phyloP scores from a whole-genome alignment of 345 rosid species.

The Lepidium didymum region DNA sequence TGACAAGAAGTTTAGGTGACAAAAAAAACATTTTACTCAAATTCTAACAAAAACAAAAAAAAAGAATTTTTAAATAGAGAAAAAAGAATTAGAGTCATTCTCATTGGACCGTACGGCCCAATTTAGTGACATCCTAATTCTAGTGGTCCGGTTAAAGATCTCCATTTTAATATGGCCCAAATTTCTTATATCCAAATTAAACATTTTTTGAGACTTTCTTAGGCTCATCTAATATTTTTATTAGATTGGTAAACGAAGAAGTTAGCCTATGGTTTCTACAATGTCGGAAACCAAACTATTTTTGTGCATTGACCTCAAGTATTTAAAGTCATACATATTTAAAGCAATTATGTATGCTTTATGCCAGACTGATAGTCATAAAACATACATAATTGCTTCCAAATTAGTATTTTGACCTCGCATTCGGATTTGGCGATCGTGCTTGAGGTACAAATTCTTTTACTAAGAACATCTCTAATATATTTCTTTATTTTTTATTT shows the following conservation, averaged over 20 bases:
- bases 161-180: background rate
- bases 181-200: background rate
- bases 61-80: too few species aligned
- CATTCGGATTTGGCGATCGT: background rate
- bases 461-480: too few species aligned
- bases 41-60: too few species aligned
- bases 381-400: background rate
- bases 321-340: too few species aligned
- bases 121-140: background rate
- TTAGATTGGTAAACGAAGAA: background rate
- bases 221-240: background rate
- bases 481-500: too few species aligned
- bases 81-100: background rate
- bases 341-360: too few species aligned
- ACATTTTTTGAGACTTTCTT: background rate
- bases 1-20: too few species aligned
- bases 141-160: background rate
- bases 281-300: background rate
- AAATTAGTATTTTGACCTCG: too few species aligned
- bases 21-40: too few species aligned
- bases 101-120: background rate
- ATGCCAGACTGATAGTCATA: background rate
- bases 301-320: too few species aligned
- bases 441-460: background rate
- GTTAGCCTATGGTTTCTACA: background rate